Conservation (phyloP, 2,329 filamentous ascomycete species). For the Phoma sp. region DNA sequence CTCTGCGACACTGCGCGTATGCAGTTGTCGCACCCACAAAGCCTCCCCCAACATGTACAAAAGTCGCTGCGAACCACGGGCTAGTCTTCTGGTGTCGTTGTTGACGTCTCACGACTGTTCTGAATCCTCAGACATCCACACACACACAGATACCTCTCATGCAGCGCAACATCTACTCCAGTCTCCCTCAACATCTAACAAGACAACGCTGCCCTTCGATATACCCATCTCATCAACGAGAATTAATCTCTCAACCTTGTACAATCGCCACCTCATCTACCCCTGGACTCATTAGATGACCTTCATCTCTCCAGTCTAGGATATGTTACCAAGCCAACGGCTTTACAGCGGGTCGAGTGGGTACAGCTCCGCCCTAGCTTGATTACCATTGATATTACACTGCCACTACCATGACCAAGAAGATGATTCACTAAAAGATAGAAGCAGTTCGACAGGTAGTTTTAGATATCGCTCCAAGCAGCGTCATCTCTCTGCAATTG, state of each 20-base stretch:
- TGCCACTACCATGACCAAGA: too few species aligned
- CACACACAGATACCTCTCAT: too few species aligned
- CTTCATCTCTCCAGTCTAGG: conserved; percentile 11
- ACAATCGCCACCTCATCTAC: conserved; percentile 13
- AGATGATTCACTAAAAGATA: too few species aligned
- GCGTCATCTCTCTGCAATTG: too few species aligned
- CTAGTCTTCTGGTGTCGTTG: not conserved
- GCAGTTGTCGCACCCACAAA: conserved; percentile 1
- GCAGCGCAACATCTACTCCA: too few species aligned
- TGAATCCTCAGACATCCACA: not conserved
- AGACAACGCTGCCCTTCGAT: too few species aligned
- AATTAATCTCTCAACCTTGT: not conserved
- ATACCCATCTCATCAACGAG: too few species aligned
- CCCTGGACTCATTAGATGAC: conserved; percentile 7
- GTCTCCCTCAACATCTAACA: not conserved
- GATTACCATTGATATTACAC: too few species aligned
- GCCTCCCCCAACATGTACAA: not conserved
- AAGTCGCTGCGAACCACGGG: not conserved
- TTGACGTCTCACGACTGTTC: conserved; percentile 6
- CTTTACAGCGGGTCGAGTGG: conserved; percentile 6
- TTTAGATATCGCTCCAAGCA: too few species aligned
- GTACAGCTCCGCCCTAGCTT: not conserved
- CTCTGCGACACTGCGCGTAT: conserved; percentile 6
- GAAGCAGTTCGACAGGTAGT: too few species aligned
- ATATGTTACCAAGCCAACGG: conserved; percentile 8